Evolutionary conservation across 495 filamentous ascomycete species (phyloP).

Genomic region (Staphylotrichum longicolle): DNA sequence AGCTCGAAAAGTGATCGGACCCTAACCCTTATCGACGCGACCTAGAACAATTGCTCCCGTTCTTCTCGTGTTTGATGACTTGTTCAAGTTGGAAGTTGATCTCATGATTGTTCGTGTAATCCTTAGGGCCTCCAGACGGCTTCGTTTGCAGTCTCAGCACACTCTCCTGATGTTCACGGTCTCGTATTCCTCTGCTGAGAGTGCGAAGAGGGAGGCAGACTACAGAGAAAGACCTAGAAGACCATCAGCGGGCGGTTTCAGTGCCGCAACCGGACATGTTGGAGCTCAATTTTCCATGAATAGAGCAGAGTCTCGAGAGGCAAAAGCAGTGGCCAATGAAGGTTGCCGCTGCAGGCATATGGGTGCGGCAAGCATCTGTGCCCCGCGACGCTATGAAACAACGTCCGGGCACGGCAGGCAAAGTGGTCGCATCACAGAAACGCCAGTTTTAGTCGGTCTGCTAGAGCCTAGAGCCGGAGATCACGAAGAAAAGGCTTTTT

Average conservation of each 20-base stretch:
- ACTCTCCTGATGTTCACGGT: no score
- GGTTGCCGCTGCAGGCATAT: conserved; percentile 6
- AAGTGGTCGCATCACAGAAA: background rate
- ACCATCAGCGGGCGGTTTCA: background rate
- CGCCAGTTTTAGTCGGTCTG: background rate
- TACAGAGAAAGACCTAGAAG: no score
- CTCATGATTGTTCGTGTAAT: no score
- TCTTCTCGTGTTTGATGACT: no score
- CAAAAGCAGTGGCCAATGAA: conserved; percentile 19
- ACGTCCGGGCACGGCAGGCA: background rate
- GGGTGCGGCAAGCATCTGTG: background rate
- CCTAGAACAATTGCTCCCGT: no score
- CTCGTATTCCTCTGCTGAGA: no score
- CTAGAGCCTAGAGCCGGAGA: background rate
- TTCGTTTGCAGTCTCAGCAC: no score
- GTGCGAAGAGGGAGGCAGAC: no score
- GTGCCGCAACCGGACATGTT: background rate
- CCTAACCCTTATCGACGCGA: conserved; percentile 16
- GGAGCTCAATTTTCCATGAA: conserved; percentile 2
- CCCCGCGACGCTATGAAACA: conserved; percentile 10
- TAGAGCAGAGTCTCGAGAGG: conserved; percentile 8
- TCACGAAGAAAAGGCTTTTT: background rate
- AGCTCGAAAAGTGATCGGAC: background rate
- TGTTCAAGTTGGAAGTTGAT: no score
- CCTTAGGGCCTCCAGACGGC: no score